Percentiles rank a stretch among this genome's conserved stretches.
These are phyloP conservation scores for Candida easanensis DNA, from an alignment of 805 yeast genomes.

Conservation along the genomic window DNA sequence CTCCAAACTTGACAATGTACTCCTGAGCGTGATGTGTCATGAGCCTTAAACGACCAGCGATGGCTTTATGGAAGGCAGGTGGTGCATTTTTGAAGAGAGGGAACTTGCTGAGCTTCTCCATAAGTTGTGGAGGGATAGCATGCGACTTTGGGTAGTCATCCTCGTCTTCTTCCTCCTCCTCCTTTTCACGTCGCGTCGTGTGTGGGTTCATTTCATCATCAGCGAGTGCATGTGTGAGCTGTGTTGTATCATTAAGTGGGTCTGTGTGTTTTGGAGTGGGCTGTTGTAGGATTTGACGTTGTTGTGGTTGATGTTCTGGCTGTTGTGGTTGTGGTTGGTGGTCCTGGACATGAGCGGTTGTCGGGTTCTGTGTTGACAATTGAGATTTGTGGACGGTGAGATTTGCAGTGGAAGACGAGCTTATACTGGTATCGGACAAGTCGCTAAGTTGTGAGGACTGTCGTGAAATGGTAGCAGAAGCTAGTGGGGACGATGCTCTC, in stretches of 20 bases:
- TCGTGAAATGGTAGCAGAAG: not conserved
- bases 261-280: not conserved
- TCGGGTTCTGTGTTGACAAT: too few species aligned
- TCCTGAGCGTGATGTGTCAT: constrained; percentile 67
- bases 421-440: not conserved
- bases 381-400: not conserved
- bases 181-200: constrained; percentile 1
- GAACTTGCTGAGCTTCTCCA: constrained; percentile 52
- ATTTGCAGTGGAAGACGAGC: not conserved
- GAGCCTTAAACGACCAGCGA: constrained; percentile 55
- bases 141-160: constrained; percentile 9
- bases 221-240: not conserved
- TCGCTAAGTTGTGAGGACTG: not conserved
- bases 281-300: not conserved
- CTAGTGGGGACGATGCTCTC: not conserved
- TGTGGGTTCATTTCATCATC: not conserved
- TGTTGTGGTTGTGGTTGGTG: not conserved
- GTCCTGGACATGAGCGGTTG: too few species aligned
- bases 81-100: constrained; percentile 70
- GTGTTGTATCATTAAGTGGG: not conserved
- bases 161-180: constrained; percentile 11
- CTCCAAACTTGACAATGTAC: constrained; percentile 67
- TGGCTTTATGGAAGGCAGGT: constrained; percentile 54
- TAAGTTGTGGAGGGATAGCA: constrained; percentile 50
- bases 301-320: not conserved